Conservation (phyloP, 176 grass and related monocot genomes). For the Metroxylon sagu region DNA sequence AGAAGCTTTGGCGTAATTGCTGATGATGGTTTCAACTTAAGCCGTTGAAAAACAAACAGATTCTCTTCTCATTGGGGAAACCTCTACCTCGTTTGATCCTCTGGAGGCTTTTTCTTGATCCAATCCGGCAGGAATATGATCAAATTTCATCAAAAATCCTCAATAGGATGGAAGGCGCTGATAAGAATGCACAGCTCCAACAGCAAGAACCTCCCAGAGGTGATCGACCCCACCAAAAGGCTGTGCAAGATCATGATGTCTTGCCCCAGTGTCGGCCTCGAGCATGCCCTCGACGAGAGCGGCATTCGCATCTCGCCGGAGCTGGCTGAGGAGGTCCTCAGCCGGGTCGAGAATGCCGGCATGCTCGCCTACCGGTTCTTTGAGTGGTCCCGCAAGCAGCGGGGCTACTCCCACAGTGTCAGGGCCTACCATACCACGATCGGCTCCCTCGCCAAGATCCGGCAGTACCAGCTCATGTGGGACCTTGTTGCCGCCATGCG, state of each 20-base stretch:
- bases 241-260: slow-evolving; percentile 65
- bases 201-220: not conserved
- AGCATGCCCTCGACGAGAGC: slow-evolving; percentile 63
- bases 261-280: slow-evolving; percentile 37
- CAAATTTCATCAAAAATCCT: too few species aligned
- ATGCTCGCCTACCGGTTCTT: slow-evolving; percentile 91
- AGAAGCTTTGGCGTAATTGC: too few species aligned
- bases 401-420: slow-evolving; percentile 52
- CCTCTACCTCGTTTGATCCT: too few species aligned
- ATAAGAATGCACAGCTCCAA: slow-evolving; percentile 54
- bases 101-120: too few species aligned
- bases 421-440: slow-evolving; percentile 70
- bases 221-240: slow-evolving; percentile 23
- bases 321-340: slow-evolving; percentile 46
- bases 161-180: too few species aligned
- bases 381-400: slow-evolving; percentile 62
- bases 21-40: too few species aligned
- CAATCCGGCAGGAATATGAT: too few species aligned
- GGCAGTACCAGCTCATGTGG: slow-evolving; percentile 95
- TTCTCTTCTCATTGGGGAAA: too few species aligned
- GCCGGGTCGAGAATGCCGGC: slow-evolving; percentile 71
- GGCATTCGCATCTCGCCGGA: slow-evolving; percentile 45
- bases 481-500: slow-evolving; percentile 64
- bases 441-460: slow-evolving; percentile 69
- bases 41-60: too few species aligned